Evolutionary conservation across 202 grass and related monocot species (phyloP).

Genomic region (Bolboschoenoplectus hybrid): DNA sequence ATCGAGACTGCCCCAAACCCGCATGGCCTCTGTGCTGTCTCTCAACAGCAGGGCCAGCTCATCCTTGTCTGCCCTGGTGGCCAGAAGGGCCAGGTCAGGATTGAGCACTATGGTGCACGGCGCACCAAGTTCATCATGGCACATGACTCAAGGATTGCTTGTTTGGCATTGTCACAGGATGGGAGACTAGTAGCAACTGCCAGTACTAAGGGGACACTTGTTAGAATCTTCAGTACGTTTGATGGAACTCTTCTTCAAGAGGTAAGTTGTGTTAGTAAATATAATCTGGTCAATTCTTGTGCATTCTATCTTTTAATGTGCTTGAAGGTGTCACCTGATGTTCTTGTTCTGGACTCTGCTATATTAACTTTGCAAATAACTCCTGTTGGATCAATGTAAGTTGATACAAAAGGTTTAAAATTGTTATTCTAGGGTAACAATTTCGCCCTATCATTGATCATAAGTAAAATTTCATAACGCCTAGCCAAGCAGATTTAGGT

Average conservation of each 20-base stretch:
- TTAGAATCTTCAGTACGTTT: conserved; percentile 76
- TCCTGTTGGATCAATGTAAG: not conserved
- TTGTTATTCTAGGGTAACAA: not conserved
- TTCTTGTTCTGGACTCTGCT: not conserved
- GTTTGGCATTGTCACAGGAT: conserved; percentile 80
- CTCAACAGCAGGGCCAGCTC: conserved; percentile 82
- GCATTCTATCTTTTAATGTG: not conserved
- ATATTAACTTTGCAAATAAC: not conserved
- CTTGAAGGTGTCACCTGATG: not conserved
- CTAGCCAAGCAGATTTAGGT: not conserved
- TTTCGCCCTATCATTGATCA: not conserved
- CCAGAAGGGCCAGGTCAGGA: conserved; percentile 88
- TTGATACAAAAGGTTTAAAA: not conserved
- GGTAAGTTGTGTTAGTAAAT: conserved; percentile 46
- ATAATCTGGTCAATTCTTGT: conserved; percentile 5
- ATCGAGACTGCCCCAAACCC: conserved; percentile 92
- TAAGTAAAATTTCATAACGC: not conserved
- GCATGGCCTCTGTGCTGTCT: conserved; percentile 74
- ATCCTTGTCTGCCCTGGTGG: conserved; percentile 84
- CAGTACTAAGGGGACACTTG: conserved; percentile 82
- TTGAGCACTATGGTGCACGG: conserved; percentile 81
- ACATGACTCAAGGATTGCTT: conserved; percentile 85
- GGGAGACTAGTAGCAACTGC: conserved; percentile 88
- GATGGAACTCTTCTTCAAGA: conserved; percentile 92
- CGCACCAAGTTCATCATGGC: conserved; percentile 96